phyloP scores from a whole-genome alignment of 805 yeast genomes.

The Candida boleticola region DNA sequence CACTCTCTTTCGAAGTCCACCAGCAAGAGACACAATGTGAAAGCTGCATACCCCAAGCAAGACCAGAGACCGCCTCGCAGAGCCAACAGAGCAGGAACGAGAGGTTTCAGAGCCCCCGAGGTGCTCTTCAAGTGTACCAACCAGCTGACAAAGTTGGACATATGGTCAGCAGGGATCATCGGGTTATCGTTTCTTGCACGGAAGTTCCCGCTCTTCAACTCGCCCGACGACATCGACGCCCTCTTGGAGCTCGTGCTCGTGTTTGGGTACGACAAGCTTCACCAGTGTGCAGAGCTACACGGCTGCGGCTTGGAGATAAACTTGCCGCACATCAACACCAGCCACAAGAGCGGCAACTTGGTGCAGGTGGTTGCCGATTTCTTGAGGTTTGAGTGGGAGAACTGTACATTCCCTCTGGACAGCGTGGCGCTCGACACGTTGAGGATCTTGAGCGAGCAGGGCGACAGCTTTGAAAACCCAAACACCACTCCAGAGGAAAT shows the following conservation, averaged over 20 bases:
- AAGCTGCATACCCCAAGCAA: constrained; percentile 72
- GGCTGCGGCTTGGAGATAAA: constrained; percentile 78
- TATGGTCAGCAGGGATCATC: constrained; percentile 93
- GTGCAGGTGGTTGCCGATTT: constrained; percentile 27
- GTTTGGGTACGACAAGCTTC: constrained; percentile 73
- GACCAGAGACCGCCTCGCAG: constrained; percentile 87
- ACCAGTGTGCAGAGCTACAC: constrained; percentile 76
- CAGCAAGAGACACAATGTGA: constrained; percentile 26
- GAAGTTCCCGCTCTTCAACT: constrained; percentile 90
- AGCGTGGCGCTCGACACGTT: constrained; percentile 70
- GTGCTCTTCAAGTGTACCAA: constrained; percentile 82
- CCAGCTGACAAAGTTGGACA: constrained; percentile 78
- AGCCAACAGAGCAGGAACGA: constrained; percentile 95
- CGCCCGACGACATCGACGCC: constrained; percentile 92
- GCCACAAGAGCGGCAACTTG: constrained; percentile 27
- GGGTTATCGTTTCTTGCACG: constrained; percentile 72
- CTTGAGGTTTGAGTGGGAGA: constrained; percentile 43
- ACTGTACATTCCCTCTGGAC: constrained; percentile 64
- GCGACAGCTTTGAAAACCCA: constrained; percentile 30
- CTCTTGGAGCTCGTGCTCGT: constrained; percentile 77
- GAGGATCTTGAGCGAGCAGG: constrained; percentile 44
- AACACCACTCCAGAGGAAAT: constrained; percentile 5
- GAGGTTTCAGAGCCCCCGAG: constrained; percentile 95
- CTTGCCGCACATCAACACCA: constrained; percentile 15
- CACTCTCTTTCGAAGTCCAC: constrained; percentile 6